Percentiles rank a stretch among this genome's conserved stretches.
These are phyloP conservation scores for Apiosordaria backusii DNA, from an alignment of 495 filamentous ascomycete species.

Conservation along the genomic window DNA sequence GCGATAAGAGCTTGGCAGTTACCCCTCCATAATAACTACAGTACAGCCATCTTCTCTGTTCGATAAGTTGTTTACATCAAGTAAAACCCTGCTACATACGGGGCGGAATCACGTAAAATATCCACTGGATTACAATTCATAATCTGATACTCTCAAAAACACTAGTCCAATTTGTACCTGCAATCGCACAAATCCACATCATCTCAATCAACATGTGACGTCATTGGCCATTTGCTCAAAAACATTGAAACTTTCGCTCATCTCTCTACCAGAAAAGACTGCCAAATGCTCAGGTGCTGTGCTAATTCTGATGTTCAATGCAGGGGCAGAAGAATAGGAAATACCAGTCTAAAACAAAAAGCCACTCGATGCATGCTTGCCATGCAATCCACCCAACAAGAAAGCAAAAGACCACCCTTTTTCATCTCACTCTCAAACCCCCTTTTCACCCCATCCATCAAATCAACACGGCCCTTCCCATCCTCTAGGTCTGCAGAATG, in stretches of 20 bases:
- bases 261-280: neutral
- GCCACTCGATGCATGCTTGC: neutral
- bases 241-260: neutral
- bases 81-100: neutral
- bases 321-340: neutral
- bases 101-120: neutral
- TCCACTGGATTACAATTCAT: neutral
- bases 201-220: neutral
- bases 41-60: neutral
- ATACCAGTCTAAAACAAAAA: neutral
- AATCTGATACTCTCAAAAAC: neutral
- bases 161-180: neutral
- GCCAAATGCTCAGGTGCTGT: neutral
- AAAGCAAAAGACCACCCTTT: neutral
- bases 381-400: neutral
- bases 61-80: neutral
- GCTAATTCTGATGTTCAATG: neutral
- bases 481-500: constrained; percentile 34
- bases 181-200: neutral
- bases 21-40: neutral
- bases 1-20: neutral
- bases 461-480: neutral
- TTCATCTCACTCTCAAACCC: neutral
- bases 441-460: constrained; percentile 10
- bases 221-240: neutral